phyloP scores from a whole-genome alignment of 2,329 filamentous ascomycete species.

The Neofusicoccum kwambonambiense region DNA sequence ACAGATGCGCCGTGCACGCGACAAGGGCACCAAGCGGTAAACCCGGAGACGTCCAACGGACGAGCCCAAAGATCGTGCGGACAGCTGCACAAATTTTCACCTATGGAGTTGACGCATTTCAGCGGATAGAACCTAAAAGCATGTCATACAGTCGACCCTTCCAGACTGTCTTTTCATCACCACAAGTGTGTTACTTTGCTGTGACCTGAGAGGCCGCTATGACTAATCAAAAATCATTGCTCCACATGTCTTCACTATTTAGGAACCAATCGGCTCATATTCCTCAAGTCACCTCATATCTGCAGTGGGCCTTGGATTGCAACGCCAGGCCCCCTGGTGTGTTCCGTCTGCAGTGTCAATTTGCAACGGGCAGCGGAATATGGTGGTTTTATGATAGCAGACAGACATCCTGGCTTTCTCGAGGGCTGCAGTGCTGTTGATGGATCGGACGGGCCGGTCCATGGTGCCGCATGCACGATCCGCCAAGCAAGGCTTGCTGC shows the following conservation, averaged over 20 bases:
- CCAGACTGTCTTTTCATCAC: too few species aligned
- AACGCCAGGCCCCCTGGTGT: neutral
- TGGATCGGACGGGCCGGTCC: neutral
- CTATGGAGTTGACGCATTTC: too few species aligned
- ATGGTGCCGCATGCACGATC: neutral
- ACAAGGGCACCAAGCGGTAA: slow-evolving; percentile 42
- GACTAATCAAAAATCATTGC: neutral
- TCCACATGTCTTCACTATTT: neutral
- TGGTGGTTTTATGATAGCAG: neutral
- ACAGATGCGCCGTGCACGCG: slow-evolving; percentile 60
- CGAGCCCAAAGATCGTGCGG: too few species aligned
- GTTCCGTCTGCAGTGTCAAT: neutral
- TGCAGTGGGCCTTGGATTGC: neutral
- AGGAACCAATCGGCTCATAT: neutral
- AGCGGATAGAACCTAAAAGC: too few species aligned
- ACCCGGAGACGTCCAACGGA: too few species aligned
- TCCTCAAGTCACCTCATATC: neutral
- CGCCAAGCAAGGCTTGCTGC: neutral
- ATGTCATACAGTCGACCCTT: too few species aligned
- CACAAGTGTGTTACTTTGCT: too few species aligned
- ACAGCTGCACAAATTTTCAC: too few species aligned
- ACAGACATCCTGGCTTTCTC: neutral
- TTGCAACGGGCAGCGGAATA: neutral
- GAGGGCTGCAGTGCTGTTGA: neutral
- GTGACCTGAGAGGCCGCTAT: too few species aligned